Evolutionary conservation across 148 eudicot species (phyloP), one percentile per base, ranked within the genome.

Genomic region (Polygonum maritimum): DNA sequence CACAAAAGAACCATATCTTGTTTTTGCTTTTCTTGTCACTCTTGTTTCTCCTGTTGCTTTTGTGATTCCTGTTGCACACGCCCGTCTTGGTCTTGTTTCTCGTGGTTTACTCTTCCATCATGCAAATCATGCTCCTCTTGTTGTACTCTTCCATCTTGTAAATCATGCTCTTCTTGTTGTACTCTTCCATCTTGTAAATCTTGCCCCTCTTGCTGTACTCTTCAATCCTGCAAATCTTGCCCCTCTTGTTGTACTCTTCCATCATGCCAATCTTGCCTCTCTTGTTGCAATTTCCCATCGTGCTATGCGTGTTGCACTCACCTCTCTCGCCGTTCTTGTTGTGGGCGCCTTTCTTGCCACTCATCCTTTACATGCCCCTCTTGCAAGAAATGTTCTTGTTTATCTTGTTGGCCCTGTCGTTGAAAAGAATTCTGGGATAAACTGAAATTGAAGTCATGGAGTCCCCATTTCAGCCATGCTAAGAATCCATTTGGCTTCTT

Each of bases 1-100:
- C 21, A 38, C 44, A 35, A 67, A 67, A 38, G 21, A 67, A 16
- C 7, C 11, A 38, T 6, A 14, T 67, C 41, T 65, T 65, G 71
- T 35, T 51, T 18, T 51, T 51, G 19, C 19, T 51, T 51, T 51
- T 51, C n/a, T 3, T 65, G 69, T 11, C 11, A 3, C 12, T 60
- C 26, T 10, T 60, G 69, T 31, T 60, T 22, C 4, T 31, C 69
- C 2, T 60, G 7, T 63, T 63, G 14, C 69, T 69, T 48, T 10
- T 77, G 76, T 13, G 40, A 10, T 60, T 69, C 58, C 38, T 69
- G 69, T 21, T 40, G 15, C 79, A 21, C 74, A 0, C 73, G 75
- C 41, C 57, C 33, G 45, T 57, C 79, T 74, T 81, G 76, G 45
- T 57, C 79, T 74, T 81, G 76, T 58, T 58, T 45, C 44, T 78